phyloP scores from a whole-genome alignment of 1,284 basidiomycete genomes.

The Vanrija sp. region DNA sequence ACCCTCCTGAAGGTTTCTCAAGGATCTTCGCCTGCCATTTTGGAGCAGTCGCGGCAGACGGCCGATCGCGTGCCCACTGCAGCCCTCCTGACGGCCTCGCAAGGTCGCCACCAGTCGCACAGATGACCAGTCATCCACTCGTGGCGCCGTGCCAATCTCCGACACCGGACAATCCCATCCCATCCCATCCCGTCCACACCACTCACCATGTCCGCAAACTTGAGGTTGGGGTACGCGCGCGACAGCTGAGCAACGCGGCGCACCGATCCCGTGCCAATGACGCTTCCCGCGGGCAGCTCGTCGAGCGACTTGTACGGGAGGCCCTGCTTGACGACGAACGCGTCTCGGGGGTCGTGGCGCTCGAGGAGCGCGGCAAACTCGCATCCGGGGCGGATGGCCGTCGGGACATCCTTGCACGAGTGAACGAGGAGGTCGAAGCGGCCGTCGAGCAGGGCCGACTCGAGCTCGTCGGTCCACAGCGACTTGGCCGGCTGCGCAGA shows the following conservation, averaged over 20 bases:
- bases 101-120: too few relatives aligned
- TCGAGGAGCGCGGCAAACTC: slow-evolving; percentile 80
- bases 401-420: slow-evolving; percentile 91
- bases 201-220: slow-evolving; percentile 86
- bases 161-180: too few relatives aligned
- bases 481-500: slow-evolving; percentile 61
- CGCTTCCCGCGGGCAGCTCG: slow-evolving; percentile 81
- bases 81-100: too few relatives aligned
- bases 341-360: slow-evolving; percentile 86
- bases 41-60: too few relatives aligned
- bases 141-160: too few relatives aligned
- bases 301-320: slow-evolving; percentile 69
- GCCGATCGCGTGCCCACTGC: too few relatives aligned
- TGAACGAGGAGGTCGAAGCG: slow-evolving; percentile 91
- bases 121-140: too few relatives aligned
- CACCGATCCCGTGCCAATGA: slow-evolving; percentile 92
- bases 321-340: slow-evolving; percentile 79
- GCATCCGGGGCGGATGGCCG: slow-evolving; percentile 75
- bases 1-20: too few relatives aligned
- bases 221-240: slow-evolving; percentile 70
- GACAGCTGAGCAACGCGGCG: slow-evolving; percentile 87
- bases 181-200: too few relatives aligned
- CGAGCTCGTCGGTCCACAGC: slow-evolving; percentile 93
- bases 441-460: slow-evolving; percentile 68
- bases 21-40: too few relatives aligned